Evolutionary conservation across 78 protist genomes (phyloP), one percentile per base, ranked within the genome.

Genomic region (Dictyostelium brefeldianum): DNA sequence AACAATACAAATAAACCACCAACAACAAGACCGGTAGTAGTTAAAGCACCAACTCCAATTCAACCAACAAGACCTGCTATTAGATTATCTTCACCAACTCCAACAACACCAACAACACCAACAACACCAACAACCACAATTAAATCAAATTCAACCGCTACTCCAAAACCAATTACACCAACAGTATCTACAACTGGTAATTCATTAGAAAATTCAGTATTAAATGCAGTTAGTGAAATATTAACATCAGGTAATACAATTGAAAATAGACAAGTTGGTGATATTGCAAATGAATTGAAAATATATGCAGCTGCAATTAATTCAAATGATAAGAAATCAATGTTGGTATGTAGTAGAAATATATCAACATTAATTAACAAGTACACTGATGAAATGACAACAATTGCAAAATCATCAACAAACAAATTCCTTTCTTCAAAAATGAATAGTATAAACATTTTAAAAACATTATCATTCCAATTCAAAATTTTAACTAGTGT

Each of bases 401-500:
- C 10, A 7, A 74, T 64, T 31, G 47, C 83, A 8, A 77, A 74
- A 50, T 36, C 48, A 15, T 29, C 57, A 31, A 31, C 46, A 27
- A 78, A 51, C 20, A 17, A 65, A 29, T 43, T 31, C 9, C 64
- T 87, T 17, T 78, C 77, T 50, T 64, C 78, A 25, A 75, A 69
- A 50, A 41, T 78, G 36, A 47, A 17, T 18, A 46, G 93, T 50
- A 47, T 56, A 15, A 41, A 53, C 29, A 70, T 78, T 22, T 70
- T 87, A 11, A 64, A 87, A 78, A 87, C 93, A 1, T 10, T 87
- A 31, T 53, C 59, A 18, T 87, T 83, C 51, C 93, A 87, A 65
- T 56, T 87, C 11, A 87, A 87, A 48, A 87, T 87, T 70, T 70
- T 87, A 36, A 48, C 93, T 25, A 73, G 85, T 77, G 93, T 87